Base-by-base conservation (phyloP, 2,329 filamentous ascomycete species). In the Ceratocystiopsis brevicomis region DNA sequence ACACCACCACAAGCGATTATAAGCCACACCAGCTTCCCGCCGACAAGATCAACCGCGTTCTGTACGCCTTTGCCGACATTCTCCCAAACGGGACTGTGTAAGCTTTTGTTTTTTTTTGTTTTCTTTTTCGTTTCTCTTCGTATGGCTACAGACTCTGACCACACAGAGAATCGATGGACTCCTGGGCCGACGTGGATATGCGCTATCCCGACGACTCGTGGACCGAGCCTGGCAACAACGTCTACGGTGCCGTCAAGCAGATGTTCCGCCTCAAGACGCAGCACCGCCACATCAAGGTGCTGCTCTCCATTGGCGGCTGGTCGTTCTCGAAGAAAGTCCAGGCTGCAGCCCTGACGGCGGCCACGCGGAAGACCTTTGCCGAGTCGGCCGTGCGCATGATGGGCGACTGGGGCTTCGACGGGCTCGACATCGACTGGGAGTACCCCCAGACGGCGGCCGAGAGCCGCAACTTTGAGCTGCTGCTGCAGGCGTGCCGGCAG, bases 21-120 rank as follows among this genome's bases (percentile, higher is more conserved):
- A 4, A 21, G n/a, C 86, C 87, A 0, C 81, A 92, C 55, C 76
- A 93, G 56, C 70, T 96, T 6, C 82, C 83, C 0, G 76, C 70
- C 4, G 73, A 86, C 44, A 80, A 83, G 44, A 71, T 95, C 37
- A 96, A 87, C 0, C 88, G 96, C 55, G 62, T 96, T 5, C 73
- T 95, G 15, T 95, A 95, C 51, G 67, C 87, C 15, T 96, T 96
- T 61, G 88, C 84, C 55, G 92, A 95, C 57, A 73, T 94, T 46
- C 19, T 21, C 6, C 19, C 19, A 21, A 6, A 21, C 6, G 19
- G 19, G 19, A 21, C 19, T 21, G 19, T 21, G 19, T 21, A 21
- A 21, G 19, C 6, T 21, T 21, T 21, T 21, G 4, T 6, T 21
- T 21, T 21, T 6, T 21, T 6, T 21, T 6, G 4, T 21, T 21